These are phyloP conservation scores for Fusarium aywerte DNA, from an alignment of 2,329 filamentous ascomycete species.

Conservation along the genomic window DNA sequence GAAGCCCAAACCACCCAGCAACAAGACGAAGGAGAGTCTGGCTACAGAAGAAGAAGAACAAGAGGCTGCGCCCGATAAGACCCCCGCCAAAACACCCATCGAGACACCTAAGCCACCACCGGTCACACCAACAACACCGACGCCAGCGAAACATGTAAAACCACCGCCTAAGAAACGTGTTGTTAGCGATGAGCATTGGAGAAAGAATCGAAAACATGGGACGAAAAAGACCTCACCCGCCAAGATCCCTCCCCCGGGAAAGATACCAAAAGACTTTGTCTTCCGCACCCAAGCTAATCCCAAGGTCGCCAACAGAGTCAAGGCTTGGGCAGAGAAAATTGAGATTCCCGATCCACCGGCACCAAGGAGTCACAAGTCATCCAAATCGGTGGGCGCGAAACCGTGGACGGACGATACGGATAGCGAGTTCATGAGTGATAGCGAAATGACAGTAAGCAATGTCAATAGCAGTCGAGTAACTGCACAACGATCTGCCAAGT, in stretches of 20 bases:
- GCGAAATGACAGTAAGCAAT: constrained; percentile 47
- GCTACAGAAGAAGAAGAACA: constrained; percentile 35
- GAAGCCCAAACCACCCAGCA: constrained; percentile 54
- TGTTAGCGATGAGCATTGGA: constrained; percentile 93
- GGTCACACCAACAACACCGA: constrained; percentile 53
- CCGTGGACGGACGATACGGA: constrained; percentile 44
- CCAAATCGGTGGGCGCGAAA: constrained; percentile 50
- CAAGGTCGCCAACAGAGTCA: constrained; percentile 67
- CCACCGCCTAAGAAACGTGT: constrained; percentile 87
- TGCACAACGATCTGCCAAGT: constrained; percentile 39
- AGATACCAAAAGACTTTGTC: constrained; percentile 69
- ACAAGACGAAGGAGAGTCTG: constrained; percentile 44
- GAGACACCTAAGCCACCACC: constrained; percentile 34
- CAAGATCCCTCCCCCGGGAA: constrained; percentile 44
- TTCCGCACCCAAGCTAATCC: constrained; percentile 65
- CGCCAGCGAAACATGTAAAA: constrained; percentile 47
- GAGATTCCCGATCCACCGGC: constrained; percentile 59
- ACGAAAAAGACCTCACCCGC: constrained; percentile 55
- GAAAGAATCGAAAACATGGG: constrained; percentile 67
- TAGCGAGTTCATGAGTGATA: constrained; percentile 47
- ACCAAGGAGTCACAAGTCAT: constrained; percentile 52
- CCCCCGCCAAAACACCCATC: constrained; percentile 8
- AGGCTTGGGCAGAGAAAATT: constrained; percentile 69
- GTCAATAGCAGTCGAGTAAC: constrained; percentile 39
- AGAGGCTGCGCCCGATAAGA: constrained; percentile 33